Evolutionary conservation across 305 asterid species (phyloP), one percentile per base, ranked within the genome.

Genomic region (Fraxinus nigra): DNA sequence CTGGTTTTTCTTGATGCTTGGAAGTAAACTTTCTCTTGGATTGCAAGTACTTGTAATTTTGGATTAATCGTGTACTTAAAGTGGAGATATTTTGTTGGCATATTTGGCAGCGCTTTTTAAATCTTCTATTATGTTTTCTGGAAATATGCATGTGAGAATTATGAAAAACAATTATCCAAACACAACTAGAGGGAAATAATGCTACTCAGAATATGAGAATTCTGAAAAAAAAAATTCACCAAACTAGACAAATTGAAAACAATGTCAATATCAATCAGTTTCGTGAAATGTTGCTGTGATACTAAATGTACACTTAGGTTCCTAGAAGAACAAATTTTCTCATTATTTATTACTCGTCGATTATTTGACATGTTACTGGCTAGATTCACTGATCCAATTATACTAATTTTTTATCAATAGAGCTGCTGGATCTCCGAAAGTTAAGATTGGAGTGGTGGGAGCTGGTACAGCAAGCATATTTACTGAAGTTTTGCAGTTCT

Each of bases 1-100:
- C 84, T 30, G 46, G 93, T 90, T 78, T 94, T 94, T 83, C 95
- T 92, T 84, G 96, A 94, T 82, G 94, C 96, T 79, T 94, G 98
- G 98, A 89, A 63, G 98, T 93, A 92, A 92, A 93, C 63, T 72
- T 84, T 81, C 78, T 61, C 80, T 75, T 69, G n/a, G 65, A 38
- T 20, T 79, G 77, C 59, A n/a, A 9, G 33, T 83, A 46, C 54
- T 46, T 3, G 35, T 28, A 5, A 18, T 74, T 82, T 61, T 82
- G 65, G 28, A 22, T 63, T 73, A 65, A 75, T 65, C 65, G 13
- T 63, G 72, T 24, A 69, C 40, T 69, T 30, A 28, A 9, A 3
- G 8, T 69, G 75, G 75, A 69, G 37, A 69, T 69, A 69, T 13
- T 11, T 67, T 8, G 70, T 14, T 26, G 74, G 74, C 10, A 28